These are phyloP conservation scores for Raphanus raphanistrum DNA, from an alignment of 345 rosid species.

Conservation along the genomic window DNA sequence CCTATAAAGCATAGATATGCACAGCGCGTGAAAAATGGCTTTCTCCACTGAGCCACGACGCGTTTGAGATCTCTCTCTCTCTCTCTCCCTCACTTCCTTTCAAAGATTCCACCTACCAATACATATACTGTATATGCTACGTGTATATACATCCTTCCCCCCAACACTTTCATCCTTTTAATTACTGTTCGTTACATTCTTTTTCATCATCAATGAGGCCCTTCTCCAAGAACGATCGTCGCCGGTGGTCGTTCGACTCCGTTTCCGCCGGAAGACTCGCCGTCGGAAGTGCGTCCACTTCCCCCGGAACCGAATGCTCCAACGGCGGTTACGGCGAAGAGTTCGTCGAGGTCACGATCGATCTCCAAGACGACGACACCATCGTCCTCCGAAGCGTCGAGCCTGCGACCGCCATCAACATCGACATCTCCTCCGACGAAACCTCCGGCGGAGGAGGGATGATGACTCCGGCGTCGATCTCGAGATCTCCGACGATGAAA, in stretches of 20 bases:
- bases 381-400: constrained; percentile 89
- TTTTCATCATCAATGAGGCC: constrained; percentile 56
- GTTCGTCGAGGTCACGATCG: constrained; percentile 91
- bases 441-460: constrained; percentile 22
- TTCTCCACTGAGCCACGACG: constrained; percentile 41
- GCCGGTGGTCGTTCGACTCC: constrained; percentile 89
- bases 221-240: constrained; percentile 59
- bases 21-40: constrained; percentile 42
- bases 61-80: constrained; percentile 31
- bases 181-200: neutral
- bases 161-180: neutral
- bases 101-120: constrained; percentile 29
- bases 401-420: constrained; percentile 62
- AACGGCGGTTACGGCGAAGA: constrained; percentile 58
- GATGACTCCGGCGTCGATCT: constrained; percentile 48
- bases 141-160: constrained; percentile 27
- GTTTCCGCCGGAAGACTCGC: constrained; percentile 51
- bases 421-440: constrained; percentile 41
- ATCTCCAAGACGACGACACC: constrained; percentile 89
- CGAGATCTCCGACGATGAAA: constrained; percentile 71
- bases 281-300: constrained; percentile 45
- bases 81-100: constrained; percentile 10
- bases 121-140: constrained; percentile 19
- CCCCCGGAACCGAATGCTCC: constrained; percentile 57
- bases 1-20: constrained; percentile 35